Percentiles rank a stretch among this genome's conserved stretches.
phyloP scores from a whole-genome alignment of 2,329 filamentous ascomycete species.

The Nemania abortiva region DNA sequence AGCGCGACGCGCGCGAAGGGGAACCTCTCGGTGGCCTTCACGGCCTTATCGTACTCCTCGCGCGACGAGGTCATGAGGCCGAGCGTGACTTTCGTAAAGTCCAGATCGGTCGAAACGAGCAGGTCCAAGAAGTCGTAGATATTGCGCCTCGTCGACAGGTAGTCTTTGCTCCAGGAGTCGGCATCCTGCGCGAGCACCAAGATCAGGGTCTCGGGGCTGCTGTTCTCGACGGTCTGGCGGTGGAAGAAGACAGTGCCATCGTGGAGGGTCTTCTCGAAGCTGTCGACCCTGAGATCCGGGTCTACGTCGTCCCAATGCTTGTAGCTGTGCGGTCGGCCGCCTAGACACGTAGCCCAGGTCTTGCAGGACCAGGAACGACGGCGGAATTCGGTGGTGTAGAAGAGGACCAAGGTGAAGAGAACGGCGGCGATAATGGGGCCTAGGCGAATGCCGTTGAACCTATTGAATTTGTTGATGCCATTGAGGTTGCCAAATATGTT shows the following conservation, averaged over 20 bases:
- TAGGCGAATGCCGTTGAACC: constrained; percentile 35
- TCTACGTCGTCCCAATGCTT: constrained; percentile 44
- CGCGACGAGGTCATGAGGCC: constrained; percentile 47
- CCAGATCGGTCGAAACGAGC: constrained; percentile 45
- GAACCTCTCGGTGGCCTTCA: constrained; percentile 40
- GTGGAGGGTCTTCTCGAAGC: constrained; percentile 42
- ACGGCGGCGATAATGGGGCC: constrained; percentile 37
- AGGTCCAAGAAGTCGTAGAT: constrained; percentile 50
- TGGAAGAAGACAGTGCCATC: constrained; percentile 46
- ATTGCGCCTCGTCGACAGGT: constrained; percentile 46
- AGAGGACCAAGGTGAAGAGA: constrained; percentile 43
- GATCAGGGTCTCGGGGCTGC: constrained; percentile 44
- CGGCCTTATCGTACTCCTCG: constrained; percentile 45
- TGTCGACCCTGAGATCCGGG: constrained; percentile 36
- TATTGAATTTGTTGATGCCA: constrained; percentile 26
- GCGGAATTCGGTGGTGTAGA: constrained; percentile 46
- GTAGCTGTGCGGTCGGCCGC: constrained; percentile 42
- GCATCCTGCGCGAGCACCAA: constrained; percentile 47
- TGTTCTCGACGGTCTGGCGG: constrained; percentile 41
- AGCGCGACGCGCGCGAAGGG: constrained; percentile 47
- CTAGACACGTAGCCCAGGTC: constrained; percentile 44
- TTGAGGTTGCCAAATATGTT: constrained; percentile 16
- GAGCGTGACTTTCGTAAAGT: constrained; percentile 45
- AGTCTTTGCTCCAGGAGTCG: constrained; percentile 48
- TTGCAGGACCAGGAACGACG: constrained; percentile 49